phyloP scores from a whole-genome alignment of 257 asterid species.

The Galeopsis tetrahit region DNA sequence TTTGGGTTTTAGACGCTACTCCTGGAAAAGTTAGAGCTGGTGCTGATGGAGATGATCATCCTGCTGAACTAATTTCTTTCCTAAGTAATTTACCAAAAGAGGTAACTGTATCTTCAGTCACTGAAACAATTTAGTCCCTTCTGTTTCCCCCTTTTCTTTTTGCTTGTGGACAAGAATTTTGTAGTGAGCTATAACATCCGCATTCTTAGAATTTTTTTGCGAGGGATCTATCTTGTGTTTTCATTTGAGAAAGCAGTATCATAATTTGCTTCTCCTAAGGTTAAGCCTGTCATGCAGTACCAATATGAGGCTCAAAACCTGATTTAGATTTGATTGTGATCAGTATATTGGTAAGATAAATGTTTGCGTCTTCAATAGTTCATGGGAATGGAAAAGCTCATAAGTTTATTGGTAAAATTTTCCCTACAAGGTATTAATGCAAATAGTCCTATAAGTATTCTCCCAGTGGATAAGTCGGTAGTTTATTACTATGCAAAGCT shows the following conservation, averaged over 20 bases:
- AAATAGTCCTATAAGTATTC: neutral
- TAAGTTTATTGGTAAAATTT: neutral
- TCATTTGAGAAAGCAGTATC: neutral
- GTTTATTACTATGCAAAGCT: neutral
- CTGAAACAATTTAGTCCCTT: conserved; percentile 17
- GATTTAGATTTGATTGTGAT: neutral
- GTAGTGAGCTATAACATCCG: neutral
- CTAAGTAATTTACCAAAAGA: conserved; percentile 68
- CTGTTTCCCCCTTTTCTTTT: conserved; percentile 3
- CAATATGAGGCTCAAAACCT: neutral
- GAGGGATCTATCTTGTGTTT: neutral
- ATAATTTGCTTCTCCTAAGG: neutral
- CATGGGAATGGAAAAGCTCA: neutral
- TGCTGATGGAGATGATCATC: conserved; percentile 96
- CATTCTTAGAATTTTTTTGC: neutral
- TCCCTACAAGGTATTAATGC: neutral
- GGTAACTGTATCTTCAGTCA: conserved; percentile 47
- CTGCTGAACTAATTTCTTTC: conserved; percentile 88
- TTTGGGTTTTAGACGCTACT: conserved; percentile 94
- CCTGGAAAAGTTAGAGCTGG: conserved; percentile 99
- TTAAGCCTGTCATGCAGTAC: neutral
- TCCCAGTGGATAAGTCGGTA: neutral
- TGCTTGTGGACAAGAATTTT: conserved; percentile 5
- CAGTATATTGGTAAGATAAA: neutral
- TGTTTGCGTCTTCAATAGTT: neutral